phyloP scores from a whole-genome alignment of 306 rosid genomes.

The Pyrus bretschneideri region DNA sequence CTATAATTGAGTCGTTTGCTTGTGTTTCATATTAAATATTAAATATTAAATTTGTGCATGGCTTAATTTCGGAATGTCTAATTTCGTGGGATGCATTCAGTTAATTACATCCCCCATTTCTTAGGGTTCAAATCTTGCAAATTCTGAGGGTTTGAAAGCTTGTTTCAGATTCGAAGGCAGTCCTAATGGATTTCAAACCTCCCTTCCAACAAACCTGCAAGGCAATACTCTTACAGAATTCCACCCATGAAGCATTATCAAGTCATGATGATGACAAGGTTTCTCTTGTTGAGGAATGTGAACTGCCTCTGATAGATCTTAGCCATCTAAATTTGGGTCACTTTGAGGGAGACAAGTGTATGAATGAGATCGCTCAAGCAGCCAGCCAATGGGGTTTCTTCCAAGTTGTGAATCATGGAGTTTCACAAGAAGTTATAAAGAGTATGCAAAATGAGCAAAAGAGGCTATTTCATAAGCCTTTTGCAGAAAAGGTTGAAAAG shows the following conservation, averaged over 20 bases:
- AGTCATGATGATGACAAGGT: not conserved
- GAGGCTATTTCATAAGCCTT: conserved; percentile 42
- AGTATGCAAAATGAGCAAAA: conserved; percentile 34
- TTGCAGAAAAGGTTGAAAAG: conserved; percentile 23
- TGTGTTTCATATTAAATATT: not conserved
- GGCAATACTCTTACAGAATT: conserved; percentile 10
- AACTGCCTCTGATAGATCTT: conserved; percentile 57
- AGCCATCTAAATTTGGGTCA: conserved; percentile 14
- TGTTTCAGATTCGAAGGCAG: not conserved
- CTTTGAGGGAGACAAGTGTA: conserved; percentile 37
- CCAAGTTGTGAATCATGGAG: conserved; percentile 63
- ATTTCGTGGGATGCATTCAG: not conserved
- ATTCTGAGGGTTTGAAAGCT: not conserved
- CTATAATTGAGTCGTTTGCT: not conserved
- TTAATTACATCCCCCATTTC: not conserved
- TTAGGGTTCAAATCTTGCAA: not conserved
- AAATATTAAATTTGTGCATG: not conserved
- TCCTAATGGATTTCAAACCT: conserved; percentile 51
- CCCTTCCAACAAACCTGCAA: conserved; percentile 48
- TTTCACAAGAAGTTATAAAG: conserved; percentile 31
- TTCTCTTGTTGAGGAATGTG: conserved; percentile 24
- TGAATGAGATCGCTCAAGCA: conserved; percentile 43
- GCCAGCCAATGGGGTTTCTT: conserved; percentile 67
- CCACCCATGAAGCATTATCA: not conserved
- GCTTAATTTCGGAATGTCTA: not conserved